phyloP scores from a whole-genome alignment of 2,329 filamentous ascomycete species.

The Colletotrichum sojae region DNA sequence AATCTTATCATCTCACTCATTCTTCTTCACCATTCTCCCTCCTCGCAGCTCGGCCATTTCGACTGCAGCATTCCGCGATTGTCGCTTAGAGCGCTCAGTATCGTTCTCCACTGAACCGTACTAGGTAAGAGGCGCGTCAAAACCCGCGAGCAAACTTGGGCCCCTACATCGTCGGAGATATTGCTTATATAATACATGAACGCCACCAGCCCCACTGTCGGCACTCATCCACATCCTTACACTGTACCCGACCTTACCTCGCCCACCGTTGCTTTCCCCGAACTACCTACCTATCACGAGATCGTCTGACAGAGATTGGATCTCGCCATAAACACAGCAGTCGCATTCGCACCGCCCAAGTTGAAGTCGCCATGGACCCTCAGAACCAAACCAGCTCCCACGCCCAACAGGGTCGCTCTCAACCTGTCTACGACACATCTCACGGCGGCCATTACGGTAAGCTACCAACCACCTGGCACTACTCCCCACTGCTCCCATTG shows the following conservation, averaged over 20 bases:
- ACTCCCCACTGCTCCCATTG: neutral
- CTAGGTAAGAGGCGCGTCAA: too few species aligned
- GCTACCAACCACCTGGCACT: conserved; percentile 45
- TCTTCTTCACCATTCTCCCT: too few species aligned
- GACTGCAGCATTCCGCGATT: too few species aligned
- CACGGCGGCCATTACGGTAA: conserved; percentile 85
- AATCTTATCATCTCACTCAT: too few species aligned
- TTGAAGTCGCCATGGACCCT: conserved; percentile 52
- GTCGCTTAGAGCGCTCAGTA: too few species aligned
- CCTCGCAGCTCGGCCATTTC: too few species aligned
- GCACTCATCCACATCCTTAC: neutral
- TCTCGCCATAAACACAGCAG: neutral
- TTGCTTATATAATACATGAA: too few species aligned
- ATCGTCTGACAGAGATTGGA: neutral
- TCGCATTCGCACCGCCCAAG: conserved; percentile 22
- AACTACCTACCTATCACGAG: neutral
- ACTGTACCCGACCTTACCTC: neutral
- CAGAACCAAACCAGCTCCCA: conserved; percentile 48
- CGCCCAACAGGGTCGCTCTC: conserved; percentile 69
- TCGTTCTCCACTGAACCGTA: too few species aligned
- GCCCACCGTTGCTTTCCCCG: neutral
- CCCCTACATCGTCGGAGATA: too few species aligned
- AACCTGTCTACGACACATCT: conserved; percentile 79
- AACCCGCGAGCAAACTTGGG: too few species aligned
- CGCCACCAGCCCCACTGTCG: neutral